phyloP scores from a whole-genome alignment of 768 basidiomycete genomes.

The Lactifluus volemus region DNA sequence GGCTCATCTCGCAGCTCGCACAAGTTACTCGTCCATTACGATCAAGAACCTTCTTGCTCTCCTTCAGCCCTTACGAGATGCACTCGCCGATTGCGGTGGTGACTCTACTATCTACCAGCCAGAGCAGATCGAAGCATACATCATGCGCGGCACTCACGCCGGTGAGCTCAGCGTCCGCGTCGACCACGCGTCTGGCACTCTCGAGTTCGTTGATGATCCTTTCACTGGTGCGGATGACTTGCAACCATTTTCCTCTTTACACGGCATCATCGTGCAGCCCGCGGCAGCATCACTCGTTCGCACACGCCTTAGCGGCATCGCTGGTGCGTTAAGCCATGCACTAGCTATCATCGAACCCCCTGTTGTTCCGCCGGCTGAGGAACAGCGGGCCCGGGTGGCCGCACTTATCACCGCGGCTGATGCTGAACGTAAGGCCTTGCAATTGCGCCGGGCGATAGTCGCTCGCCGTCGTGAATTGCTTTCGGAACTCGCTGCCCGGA shows the following conservation, averaged over 20 bases:
- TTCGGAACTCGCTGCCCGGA: slow-evolving; percentile 73
- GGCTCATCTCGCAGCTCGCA: slow-evolving; percentile 82
- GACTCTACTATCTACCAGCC: slow-evolving; percentile 42
- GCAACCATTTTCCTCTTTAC: slow-evolving; percentile 26
- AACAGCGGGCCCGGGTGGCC: slow-evolving; percentile 49
- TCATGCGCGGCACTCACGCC: slow-evolving; percentile 85
- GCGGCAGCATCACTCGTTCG: slow-evolving; percentile 64
- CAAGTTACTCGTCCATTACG: slow-evolving; percentile 88
- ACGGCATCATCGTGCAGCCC: slow-evolving; percentile 51
- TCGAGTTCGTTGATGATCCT: slow-evolving; percentile 77
- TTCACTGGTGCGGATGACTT: slow-evolving; percentile 40
- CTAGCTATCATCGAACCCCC: slow-evolving; percentile 46
- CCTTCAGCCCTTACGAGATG: slow-evolving; percentile 61
- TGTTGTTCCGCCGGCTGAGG: slow-evolving; percentile 39
- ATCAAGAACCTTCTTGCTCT: slow-evolving; percentile 71
- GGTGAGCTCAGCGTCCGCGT: slow-evolving; percentile 82
- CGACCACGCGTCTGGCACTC: slow-evolving; percentile 79
- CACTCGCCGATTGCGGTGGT: slow-evolving; percentile 36
- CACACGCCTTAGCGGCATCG: slow-evolving; percentile 71
- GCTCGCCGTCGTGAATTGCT: slow-evolving; percentile 79
- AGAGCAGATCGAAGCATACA: slow-evolving; percentile 81
- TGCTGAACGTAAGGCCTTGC: slow-evolving; percentile 68
- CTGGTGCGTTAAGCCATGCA: slow-evolving; percentile 61
- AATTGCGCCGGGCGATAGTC: slow-evolving; percentile 69
- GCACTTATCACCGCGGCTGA: slow-evolving; percentile 56